Base-by-base conservation (phyloP, 2,329 filamentous ascomycete species). In the Ophiobolus disseminans region DNA sequence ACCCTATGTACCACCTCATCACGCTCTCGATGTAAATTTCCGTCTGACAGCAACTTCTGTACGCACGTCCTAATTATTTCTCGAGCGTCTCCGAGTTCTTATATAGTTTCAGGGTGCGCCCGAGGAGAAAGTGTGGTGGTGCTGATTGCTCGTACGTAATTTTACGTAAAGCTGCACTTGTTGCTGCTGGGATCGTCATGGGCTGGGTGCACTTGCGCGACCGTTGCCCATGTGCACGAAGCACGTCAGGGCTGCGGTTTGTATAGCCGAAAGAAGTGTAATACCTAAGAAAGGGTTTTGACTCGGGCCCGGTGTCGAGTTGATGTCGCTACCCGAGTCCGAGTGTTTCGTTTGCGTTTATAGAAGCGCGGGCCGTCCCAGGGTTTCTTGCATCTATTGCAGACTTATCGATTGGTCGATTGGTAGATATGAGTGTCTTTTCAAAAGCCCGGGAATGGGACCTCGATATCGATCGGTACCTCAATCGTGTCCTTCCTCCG, bases 391-490 rank as follows among this genome's bases (percentile, higher is more conserved):
- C n/a, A n/a, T n/a, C n/a, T n/a, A n/a, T n/a, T n/a, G n/a, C n/a
- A n/a, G n/a, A n/a, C n/a, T n/a, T n/a, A n/a, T n/a, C n/a, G n/a
- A n/a, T n/a, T n/a, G n/a, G n/a, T 40, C 10, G 16, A 30, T 45
- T 36, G 23, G 20, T 28, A 22, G 17, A 16, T 4, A 61, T 62
- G 56, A 42, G 45, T 44, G 45, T 50, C 3, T 50, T 57, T 13
- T 47, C 37, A 13, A 48, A 35, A 32, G 57, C 59, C 11, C 50
- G 56, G 42, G 47, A 53, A 7, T 71, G 67, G 56, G 79, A 86
- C 64, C 85, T 95, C 73, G 84, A 94, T 73, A 82, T 96, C 55
- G 91, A 96, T 77, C 75, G 74, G n/a, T 84, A 87, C 67, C 69
- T 95, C 40, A 91, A 93, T 68, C 87, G 81, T 2, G 78, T 85